phyloP scores from a whole-genome alignment of 495 filamentous ascomycete genomes.

The Xylaria curta region DNA sequence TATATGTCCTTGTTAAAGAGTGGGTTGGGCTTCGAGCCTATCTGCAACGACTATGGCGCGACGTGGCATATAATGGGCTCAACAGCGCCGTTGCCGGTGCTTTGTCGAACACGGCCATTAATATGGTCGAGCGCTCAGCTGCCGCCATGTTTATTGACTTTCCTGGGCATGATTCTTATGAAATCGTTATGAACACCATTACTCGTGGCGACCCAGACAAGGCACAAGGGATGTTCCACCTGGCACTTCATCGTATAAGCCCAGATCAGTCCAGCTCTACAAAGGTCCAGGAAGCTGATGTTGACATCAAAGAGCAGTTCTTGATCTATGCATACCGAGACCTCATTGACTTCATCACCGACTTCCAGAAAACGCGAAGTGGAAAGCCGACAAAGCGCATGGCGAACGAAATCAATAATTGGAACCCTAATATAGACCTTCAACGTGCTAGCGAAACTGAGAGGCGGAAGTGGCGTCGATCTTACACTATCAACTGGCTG shows the following conservation, averaged over 20 bases:
- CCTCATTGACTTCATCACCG: constrained; percentile 53
- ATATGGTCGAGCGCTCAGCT: constrained; percentile 46
- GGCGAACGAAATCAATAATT: constrained; percentile 44
- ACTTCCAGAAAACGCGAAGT: constrained; percentile 52
- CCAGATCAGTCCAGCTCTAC: constrained; percentile 20
- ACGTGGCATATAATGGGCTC: constrained; percentile 52
- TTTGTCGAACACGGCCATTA: constrained; percentile 49
- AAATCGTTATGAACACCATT: constrained; percentile 46
- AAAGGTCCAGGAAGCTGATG: constrained; percentile 25
- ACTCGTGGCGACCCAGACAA: constrained; percentile 46
- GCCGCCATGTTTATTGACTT: constrained; percentile 51
- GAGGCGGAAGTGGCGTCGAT: constrained; percentile 51
- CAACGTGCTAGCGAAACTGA: constrained; percentile 43
- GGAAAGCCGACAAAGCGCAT: constrained; percentile 55
- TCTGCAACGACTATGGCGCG: constrained; percentile 50
- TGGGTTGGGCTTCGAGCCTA: constrained; percentile 43
- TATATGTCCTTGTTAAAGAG: constrained; percentile 41
- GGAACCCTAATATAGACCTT: constrained; percentile 53
- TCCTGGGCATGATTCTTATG: constrained; percentile 47
- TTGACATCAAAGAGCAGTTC: constrained; percentile 52
- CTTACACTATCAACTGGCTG: constrained; percentile 59
- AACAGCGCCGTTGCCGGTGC: constrained; percentile 55
- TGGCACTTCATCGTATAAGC: constrained; percentile 28
- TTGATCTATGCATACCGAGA: constrained; percentile 50
- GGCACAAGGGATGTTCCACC: constrained; percentile 36